Conservation (phyloP, 352 stramenopile genomes). For the Pythium brassicae region DNA sequence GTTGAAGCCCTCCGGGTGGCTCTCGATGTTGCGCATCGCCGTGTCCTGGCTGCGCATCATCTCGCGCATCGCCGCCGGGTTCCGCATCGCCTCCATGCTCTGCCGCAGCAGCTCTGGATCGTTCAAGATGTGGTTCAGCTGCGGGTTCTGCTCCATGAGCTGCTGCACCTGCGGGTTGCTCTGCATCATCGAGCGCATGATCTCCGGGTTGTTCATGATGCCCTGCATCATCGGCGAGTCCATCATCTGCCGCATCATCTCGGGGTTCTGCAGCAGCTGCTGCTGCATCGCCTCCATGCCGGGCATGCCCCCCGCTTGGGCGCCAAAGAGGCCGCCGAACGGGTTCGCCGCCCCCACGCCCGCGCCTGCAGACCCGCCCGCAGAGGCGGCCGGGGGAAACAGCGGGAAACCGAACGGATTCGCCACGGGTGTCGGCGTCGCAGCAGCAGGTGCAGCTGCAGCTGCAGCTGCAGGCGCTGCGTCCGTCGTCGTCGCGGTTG, state of each 20-base stretch:
- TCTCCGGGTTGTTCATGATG: conserved; percentile 94
- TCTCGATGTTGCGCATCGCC: conserved; percentile 96
- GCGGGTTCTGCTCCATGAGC: conserved; percentile 94
- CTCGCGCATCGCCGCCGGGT: conserved; percentile 94
- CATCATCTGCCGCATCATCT: conserved; percentile 89
- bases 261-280: conserved; percentile 85
- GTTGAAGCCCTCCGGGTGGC: conserved; percentile 96
- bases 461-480: conserved; percentile 14
- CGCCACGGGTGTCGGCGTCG: conserved; percentile 12
- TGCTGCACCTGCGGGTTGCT: conserved; percentile 95
- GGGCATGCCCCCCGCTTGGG: not conserved
- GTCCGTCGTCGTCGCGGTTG: conserved; percentile 15
- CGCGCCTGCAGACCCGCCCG: too few species aligned
- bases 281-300: conserved; percentile 76
- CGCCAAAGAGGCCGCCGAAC: conserved; percentile 53
- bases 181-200: conserved; percentile 95
- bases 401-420: conserved; percentile 58
- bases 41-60: conserved; percentile 98
- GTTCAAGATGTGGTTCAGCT: conserved; percentile 94
- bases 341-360: conserved; percentile 34
- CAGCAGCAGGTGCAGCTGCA: conserved; percentile 10
- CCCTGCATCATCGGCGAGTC: conserved; percentile 90
- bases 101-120: conserved; percentile 94
- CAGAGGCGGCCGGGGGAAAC: conserved; percentile 24
- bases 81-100: conserved; percentile 96